Conservation (phyloP, 495 filamentous ascomycete species). For the Acidiella bohemica region DNA sequence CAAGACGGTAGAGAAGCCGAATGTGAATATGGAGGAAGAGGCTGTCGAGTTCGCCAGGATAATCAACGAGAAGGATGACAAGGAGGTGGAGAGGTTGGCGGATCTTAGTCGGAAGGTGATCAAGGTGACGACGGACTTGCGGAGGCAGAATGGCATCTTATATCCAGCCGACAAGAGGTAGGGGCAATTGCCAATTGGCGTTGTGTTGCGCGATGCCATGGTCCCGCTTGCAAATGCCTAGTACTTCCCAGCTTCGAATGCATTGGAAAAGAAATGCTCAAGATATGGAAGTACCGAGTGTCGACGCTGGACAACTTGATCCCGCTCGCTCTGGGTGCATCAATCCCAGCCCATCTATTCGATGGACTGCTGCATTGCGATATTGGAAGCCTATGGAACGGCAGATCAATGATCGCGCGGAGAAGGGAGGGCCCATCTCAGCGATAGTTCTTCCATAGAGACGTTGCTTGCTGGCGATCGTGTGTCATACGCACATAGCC, state of each 20-base stretch:
- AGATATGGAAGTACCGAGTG: too few relatives aligned
- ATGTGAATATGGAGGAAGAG: slow-evolving; percentile 30
- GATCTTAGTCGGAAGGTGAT: slow-evolving; percentile 23
- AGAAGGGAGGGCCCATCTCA: too few relatives aligned
- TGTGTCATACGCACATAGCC: too few relatives aligned
- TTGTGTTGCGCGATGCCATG: background rate
- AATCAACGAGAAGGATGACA: slow-evolving; percentile 23
- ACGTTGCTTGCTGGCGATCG: too few relatives aligned
- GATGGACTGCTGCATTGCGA: too few relatives aligned
- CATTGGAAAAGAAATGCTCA: too few relatives aligned
- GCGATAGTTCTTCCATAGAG: too few relatives aligned
- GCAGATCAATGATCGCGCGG: too few relatives aligned
- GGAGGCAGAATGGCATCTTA: slow-evolving; percentile 26
- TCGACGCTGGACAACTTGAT: too few relatives aligned
- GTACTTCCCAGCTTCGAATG: background rate
- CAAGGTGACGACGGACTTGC: slow-evolving; percentile 23
- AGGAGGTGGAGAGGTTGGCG: slow-evolving; percentile 22
- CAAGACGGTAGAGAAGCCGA: slow-evolving; percentile 19
- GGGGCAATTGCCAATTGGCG: background rate
- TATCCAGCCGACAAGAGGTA: slow-evolving; percentile 25
- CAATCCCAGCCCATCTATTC: too few relatives aligned
- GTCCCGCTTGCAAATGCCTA: background rate
- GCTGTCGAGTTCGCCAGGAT: slow-evolving; percentile 28
- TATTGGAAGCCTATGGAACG: too few relatives aligned
- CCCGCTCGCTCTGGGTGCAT: too few relatives aligned